Percentiles rank a stretch among this genome's conserved stretches.
These are phyloP conservation scores for Lasiosphaeriaceae sp. DNA, from an alignment of 495 filamentous ascomycete species.

Conservation along the genomic window DNA sequence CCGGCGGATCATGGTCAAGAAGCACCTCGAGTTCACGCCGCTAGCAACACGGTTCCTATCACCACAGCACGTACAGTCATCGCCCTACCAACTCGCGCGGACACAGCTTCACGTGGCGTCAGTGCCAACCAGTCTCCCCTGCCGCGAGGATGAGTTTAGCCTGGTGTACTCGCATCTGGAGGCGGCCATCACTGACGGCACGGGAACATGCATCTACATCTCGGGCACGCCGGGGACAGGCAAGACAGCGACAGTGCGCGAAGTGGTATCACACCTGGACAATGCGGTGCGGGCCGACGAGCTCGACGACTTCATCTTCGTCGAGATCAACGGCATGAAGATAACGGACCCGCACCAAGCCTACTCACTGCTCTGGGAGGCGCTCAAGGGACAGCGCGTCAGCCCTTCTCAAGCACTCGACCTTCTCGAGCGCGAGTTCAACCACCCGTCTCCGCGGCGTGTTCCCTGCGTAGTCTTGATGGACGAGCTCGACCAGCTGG, in stretches of 20 bases:
- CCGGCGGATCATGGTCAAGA: constrained; percentile 73
- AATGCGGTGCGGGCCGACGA: constrained; percentile 81
- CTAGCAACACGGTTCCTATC: constrained; percentile 83
- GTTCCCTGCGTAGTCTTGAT: constrained; percentile 97
- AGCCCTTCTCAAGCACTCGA: constrained; percentile 87
- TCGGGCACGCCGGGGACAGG: constrained; percentile 99
- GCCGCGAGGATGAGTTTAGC: constrained; percentile 86
- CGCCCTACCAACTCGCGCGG: constrained; percentile 88
- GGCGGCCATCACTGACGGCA: constrained; percentile 88
- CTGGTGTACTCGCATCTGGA: constrained; percentile 92
- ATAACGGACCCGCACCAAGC: constrained; percentile 96
- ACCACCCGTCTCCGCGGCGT: constrained; percentile 77
- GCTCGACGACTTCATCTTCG: constrained; percentile 97
- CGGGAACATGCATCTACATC: constrained; percentile 96
- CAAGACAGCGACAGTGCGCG: constrained; percentile 96
- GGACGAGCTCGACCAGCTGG: constrained; percentile 98
- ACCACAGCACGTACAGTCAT: constrained; percentile 69
- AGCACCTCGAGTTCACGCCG: constrained; percentile 90
- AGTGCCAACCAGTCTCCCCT: constrained; percentile 83
- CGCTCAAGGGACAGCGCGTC: constrained; percentile 87
- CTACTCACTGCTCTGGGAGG: constrained; percentile 95
- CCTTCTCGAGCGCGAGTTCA: constrained; percentile 88
- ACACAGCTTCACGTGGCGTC: constrained; percentile 88
- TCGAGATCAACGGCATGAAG: constrained; percentile 99
- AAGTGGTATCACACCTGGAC: constrained; percentile 87